Evolutionary conservation across 78 protist species (phyloP).

Genomic region (Pigoraptor vietnamica): DNA sequence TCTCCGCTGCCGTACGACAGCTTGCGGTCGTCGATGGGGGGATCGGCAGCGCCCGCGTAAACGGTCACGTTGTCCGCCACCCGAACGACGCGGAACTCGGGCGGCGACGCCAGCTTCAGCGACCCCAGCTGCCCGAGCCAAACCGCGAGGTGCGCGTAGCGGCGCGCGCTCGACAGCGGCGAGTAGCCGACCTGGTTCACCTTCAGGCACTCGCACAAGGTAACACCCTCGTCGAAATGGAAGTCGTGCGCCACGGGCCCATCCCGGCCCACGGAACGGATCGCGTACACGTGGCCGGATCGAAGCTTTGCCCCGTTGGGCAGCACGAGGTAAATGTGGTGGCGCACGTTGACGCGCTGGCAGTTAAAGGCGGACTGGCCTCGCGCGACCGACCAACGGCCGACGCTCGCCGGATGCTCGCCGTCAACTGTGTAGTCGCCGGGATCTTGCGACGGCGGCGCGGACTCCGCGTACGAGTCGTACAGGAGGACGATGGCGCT

Average conservation of each 20-base stretch:
- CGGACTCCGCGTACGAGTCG: background rate
- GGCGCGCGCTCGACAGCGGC: background rate
- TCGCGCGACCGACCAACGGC: background rate
- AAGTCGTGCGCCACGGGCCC: background rate
- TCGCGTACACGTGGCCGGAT: background rate
- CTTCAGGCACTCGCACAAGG: background rate
- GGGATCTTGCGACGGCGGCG: background rate
- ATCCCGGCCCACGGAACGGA: background rate
- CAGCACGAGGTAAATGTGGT: background rate
- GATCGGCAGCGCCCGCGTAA: background rate
- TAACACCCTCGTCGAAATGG: background rate
- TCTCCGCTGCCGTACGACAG: background rate
- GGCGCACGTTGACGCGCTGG: background rate
- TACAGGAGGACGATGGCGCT: background rate
- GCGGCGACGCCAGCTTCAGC: background rate
- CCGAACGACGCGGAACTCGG: background rate
- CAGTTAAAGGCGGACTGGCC: background rate
- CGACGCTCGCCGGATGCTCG: background rate
- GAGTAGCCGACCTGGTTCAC: background rate
- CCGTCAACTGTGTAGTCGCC: background rate
- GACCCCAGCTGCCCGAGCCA: background rate
- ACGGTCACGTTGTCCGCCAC: background rate
- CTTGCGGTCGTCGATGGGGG: background rate
- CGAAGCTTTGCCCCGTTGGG: background rate
- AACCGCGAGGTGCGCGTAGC: background rate